Evolutionary conservation across 148 eudicot genomes (phyloP).

Genomic region (Simmondsia chinensis): DNA sequence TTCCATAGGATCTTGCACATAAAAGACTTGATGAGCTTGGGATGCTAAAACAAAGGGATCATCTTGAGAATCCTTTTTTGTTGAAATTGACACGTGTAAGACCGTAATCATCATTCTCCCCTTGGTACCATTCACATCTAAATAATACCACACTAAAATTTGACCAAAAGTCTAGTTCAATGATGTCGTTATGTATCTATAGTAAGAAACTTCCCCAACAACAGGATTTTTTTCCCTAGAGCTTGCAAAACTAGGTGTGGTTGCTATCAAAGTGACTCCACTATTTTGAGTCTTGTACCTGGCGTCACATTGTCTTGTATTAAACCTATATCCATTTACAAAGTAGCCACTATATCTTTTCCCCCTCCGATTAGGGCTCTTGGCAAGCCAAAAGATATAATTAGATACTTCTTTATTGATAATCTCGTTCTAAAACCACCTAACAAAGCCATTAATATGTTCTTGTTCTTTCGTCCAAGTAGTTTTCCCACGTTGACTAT

Average conservation of each 20-base stretch:
- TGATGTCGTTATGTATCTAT: slow-evolving; percentile 4
- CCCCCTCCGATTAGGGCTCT: slow-evolving; percentile 7
- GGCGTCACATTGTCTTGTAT: slow-evolving; percentile 11
- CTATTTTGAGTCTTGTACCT: slow-evolving; percentile 16
- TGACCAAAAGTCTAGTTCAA: slow-evolving; percentile 11
- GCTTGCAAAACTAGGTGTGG: slow-evolving; percentile 20
- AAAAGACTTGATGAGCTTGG: slow-evolving; percentile 7
- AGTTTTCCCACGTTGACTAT: not conserved
- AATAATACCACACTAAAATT: slow-evolving; percentile 3
- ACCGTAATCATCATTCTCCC: not conserved
- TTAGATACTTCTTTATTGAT: not conserved
- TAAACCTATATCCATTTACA: slow-evolving; percentile 16
- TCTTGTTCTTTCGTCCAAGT: slow-evolving; percentile 3
- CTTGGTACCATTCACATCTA: slow-evolving; percentile 4
- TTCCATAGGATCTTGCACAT: not conserved
- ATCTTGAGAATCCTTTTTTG: not conserved
- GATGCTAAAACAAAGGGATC: slow-evolving; percentile 5
- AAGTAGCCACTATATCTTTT: slow-evolving; percentile 7
- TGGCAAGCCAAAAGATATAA: slow-evolving; percentile 5
- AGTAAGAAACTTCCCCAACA: slow-evolving; percentile 5
- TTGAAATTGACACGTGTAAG: slow-evolving; percentile 1
- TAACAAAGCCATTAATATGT: slow-evolving; percentile 1
- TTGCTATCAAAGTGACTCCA: slow-evolving; percentile 1
- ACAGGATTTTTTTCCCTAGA: slow-evolving; percentile 10
- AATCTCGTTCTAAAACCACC: slow-evolving; percentile 1